These are phyloP conservation scores for Plectranthus barbatus DNA, from an alignment of 257 asterid species.

Conservation along the genomic window DNA sequence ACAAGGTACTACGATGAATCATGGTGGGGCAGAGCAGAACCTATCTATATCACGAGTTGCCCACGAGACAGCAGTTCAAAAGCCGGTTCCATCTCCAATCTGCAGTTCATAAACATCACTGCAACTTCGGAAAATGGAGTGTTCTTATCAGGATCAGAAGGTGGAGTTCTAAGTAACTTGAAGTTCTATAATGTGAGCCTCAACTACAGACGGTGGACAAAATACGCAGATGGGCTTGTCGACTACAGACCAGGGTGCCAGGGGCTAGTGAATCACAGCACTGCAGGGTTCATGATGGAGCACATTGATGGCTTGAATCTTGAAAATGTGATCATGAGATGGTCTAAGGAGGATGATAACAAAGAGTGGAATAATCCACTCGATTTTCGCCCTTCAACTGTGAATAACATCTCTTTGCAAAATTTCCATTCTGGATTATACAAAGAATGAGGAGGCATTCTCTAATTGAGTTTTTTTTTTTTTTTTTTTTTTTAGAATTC, in stretches of 20 bases:
- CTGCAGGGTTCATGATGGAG: slow-evolving; percentile 88
- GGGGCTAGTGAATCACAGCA: slow-evolving; percentile 65
- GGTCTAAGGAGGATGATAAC: slow-evolving; percentile 47
- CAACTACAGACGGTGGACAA: slow-evolving; percentile 76
- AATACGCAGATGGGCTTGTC: too few species aligned
- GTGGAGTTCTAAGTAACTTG: slow-evolving; percentile 54
- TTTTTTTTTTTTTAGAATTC: too few species aligned
- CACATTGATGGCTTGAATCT: slow-evolving; percentile 67
- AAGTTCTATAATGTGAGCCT: slow-evolving; percentile 56
- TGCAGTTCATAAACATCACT: slow-evolving; percentile 67
- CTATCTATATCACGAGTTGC: slow-evolving; percentile 73
- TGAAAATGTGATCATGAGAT: slow-evolving; percentile 57
- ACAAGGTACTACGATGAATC: slow-evolving; percentile 80
- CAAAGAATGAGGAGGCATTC: too few species aligned
- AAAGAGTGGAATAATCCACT: slow-evolving; percentile 78
- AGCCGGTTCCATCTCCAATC: slow-evolving; percentile 62
- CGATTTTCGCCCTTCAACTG: slow-evolving; percentile 75
- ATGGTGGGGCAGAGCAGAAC: slow-evolving; percentile 99
- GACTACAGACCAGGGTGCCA: slow-evolving; percentile 93
- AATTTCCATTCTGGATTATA: slow-evolving; percentile 55
- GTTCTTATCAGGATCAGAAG: slow-evolving; percentile 70
- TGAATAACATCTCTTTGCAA: slow-evolving; percentile 48
- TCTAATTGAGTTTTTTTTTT: too few species aligned
- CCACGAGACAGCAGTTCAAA: slow-evolving; percentile 53
- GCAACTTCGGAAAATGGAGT: slow-evolving; percentile 79